Conservation (phyloP, 1,139 yeast genomes). For the Nakaseomyces nivariensis region DNA sequence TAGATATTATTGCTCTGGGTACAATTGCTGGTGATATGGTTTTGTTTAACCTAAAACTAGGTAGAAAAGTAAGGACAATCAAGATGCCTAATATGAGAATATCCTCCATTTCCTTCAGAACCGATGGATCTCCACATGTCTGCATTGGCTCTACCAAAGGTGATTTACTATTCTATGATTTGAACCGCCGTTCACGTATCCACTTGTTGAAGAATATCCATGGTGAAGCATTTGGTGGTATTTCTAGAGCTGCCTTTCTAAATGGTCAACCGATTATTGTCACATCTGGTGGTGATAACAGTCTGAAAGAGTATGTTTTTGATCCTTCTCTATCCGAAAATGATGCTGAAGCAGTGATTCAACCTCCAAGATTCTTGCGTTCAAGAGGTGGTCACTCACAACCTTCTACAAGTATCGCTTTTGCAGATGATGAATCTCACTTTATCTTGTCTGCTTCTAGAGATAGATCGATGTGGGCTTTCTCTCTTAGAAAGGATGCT, state of each 20-base stretch:
- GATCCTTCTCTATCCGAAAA: constrained; percentile 76
- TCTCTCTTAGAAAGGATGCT: constrained; percentile 89
- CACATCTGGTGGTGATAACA: constrained; percentile 90
- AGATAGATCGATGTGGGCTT: constrained; percentile 82
- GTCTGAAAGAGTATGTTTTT: constrained; percentile 80
- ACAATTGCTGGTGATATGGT: constrained; percentile 56
- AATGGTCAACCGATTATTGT: constrained; percentile 89
- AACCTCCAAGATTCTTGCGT: constrained; percentile 87
- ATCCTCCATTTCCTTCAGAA: constrained; percentile 74
- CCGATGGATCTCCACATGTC: constrained; percentile 80
- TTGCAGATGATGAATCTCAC: constrained; percentile 77
- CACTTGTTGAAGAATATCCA: constrained; percentile 72
- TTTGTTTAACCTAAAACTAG: constrained; percentile 63
- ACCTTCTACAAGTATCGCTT: constrained; percentile 71
- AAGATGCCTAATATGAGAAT: constrained; percentile 50
- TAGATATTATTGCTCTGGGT: constrained; percentile 77
- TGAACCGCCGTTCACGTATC: constrained; percentile 59
- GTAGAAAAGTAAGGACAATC: constrained; percentile 46
- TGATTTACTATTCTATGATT: constrained; percentile 76
- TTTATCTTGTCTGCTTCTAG: constrained; percentile 78
- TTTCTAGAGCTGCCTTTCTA: constrained; percentile 64
- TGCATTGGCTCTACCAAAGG: constrained; percentile 77
- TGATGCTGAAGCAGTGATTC: constrained; percentile 45
- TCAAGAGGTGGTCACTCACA: constrained; percentile 96
- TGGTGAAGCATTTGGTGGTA: constrained; percentile 66